Conservation (phyloP, 225 moss, liverwort and hornwort species). For the Ulota crispa region DNA sequence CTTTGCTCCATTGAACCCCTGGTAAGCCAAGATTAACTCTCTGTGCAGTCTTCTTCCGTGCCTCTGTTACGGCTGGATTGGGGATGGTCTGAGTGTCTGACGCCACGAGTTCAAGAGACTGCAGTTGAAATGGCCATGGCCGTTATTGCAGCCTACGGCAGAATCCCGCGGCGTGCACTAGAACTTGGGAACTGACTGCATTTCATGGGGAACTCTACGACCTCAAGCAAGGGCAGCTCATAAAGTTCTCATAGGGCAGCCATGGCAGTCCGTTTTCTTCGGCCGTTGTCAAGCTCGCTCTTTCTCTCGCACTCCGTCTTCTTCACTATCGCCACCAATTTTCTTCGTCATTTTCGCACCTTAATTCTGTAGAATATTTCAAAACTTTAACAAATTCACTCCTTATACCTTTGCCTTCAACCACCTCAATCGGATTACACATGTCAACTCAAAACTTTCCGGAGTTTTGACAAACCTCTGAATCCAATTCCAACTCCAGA, state of each 20-base stretch:
- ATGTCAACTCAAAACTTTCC: not conserved
- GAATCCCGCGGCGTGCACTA: conserved; percentile 5
- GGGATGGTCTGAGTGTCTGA: no score
- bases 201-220: not conserved
- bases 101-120: not conserved
- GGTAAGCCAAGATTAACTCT: no score
- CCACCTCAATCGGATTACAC: not conserved
- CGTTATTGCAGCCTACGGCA: conserved; percentile 10
- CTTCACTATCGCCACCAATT: not conserved
- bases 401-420: not conserved
- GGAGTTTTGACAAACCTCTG: not conserved
- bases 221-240: not conserved
- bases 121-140: not conserved
- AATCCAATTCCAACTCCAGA: not conserved
- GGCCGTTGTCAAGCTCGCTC: conserved; percentile 15
- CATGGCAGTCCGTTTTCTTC: conserved; percentile 26
- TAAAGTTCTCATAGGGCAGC: not conserved
- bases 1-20: no score
- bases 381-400: not conserved
- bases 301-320: not conserved
- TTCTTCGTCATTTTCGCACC: not conserved
- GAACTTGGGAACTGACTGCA: not conserved
- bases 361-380: not conserved
- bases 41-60: no score
- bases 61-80: no score